Evolutionary conservation across 108 stramenopile species (phyloP).

Genomic region (Fragilaria crotonensis): DNA sequence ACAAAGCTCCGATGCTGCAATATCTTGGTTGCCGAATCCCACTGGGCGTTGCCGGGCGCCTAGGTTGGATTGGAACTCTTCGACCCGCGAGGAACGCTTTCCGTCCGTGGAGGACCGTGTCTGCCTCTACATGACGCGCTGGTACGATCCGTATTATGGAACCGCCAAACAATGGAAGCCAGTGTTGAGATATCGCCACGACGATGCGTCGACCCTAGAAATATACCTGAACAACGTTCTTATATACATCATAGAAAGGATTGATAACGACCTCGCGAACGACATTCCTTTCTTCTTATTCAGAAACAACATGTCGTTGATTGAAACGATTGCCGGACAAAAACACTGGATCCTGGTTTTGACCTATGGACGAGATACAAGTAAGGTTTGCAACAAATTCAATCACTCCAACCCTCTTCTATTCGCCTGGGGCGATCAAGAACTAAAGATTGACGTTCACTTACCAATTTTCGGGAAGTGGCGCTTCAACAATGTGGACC

Average conservation of each 20-base stretch:
- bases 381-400: background rate
- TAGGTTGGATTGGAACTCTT: slow-evolving; percentile 3
- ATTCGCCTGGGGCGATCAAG: background rate
- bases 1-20: no score
- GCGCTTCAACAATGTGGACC: background rate
- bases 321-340: background rate
- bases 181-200: background rate
- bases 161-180: slow-evolving; percentile 2
- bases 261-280: background rate
- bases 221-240: background rate
- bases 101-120: slow-evolving; percentile 66
- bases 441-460: background rate
- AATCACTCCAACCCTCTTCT: background rate
- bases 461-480: background rate
- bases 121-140: slow-evolving; percentile 56
- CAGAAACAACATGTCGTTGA: background rate
- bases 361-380: background rate
- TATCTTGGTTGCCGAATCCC: background rate
- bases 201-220: background rate
- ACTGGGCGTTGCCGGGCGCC: background rate
- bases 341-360: background rate
- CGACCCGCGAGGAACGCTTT: slow-evolving; percentile 32
- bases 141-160: slow-evolving; percentile 41
- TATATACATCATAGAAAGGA: background rate
- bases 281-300: background rate